phyloP scores from a whole-genome alignment of 164 flowering plant species.

The Stephania cephalantha region DNA sequence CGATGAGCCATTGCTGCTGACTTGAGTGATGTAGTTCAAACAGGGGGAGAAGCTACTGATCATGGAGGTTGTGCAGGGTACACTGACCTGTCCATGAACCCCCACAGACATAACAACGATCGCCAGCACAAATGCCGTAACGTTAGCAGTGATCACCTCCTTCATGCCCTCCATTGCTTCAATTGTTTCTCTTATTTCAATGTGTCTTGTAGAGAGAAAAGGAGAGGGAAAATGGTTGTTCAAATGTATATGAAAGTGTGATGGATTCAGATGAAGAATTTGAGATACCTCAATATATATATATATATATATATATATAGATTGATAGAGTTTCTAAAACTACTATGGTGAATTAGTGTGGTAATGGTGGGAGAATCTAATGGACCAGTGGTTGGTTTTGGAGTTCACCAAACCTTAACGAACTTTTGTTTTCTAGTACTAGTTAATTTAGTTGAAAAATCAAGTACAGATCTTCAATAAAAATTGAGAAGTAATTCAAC shows the following conservation, averaged over 20 bases:
- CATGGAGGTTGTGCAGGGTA: slow-evolving; percentile 54
- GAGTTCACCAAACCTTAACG: slow-evolving; percentile 57
- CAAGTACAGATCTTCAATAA: not conserved
- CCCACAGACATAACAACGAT: slow-evolving; percentile 25
- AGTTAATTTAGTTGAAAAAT: not conserved
- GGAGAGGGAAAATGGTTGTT: not conserved
- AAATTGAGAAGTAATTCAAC: not conserved
- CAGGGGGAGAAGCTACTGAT: slow-evolving; percentile 62
- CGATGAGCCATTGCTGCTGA: slow-evolving; percentile 38
- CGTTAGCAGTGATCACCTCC: not conserved
- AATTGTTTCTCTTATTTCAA: not conserved
- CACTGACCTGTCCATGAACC: slow-evolving; percentile 39
- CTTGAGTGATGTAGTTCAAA: slow-evolving; percentile 48
- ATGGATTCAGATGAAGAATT: slow-evolving; percentile 2
- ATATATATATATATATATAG: slow-evolving; percentile 26
- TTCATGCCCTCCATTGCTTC: slow-evolving; percentile 15
- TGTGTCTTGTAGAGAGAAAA: not conserved
- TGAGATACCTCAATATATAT: slow-evolving; percentile 22
- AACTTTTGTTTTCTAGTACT: slow-evolving; percentile 18
- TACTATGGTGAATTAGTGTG: not conserved
- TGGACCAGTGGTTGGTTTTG: slow-evolving; percentile 43
- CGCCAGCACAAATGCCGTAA: slow-evolving; percentile 10
- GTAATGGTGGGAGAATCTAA: slow-evolving; percentile 13
- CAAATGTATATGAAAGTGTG: not conserved
- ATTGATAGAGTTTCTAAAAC: not conserved